Evolutionary conservation across 2,329 filamentous ascomycete genomes (phyloP).

Genomic region (Calonectria multiphialidica): DNA sequence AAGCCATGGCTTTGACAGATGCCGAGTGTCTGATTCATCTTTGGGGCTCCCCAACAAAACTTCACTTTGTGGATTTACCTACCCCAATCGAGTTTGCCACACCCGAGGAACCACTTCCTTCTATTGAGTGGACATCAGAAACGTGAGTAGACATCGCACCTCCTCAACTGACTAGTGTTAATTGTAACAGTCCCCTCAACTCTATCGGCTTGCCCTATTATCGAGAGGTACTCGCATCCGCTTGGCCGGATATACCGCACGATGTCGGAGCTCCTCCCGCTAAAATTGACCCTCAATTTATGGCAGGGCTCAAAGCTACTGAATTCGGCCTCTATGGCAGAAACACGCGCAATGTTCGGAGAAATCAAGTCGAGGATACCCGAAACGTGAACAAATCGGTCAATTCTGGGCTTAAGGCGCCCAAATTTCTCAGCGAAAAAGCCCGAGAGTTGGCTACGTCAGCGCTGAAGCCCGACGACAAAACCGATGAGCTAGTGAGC

Average conservation of each 20-base stretch:
- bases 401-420: conserved; percentile 75
- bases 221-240: conserved; percentile 86
- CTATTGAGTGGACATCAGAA: conserved; percentile 78
- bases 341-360: conserved; percentile 77
- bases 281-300: conserved; percentile 78
- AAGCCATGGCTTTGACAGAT: conserved; percentile 86
- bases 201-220: conserved; percentile 94
- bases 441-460: conserved; percentile 75
- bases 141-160: conserved; percentile 64
- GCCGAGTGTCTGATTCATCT: conserved; percentile 83
- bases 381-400: conserved; percentile 71
- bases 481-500: conserved; percentile 70
- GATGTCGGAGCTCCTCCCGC: conserved; percentile 87
- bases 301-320: conserved; percentile 75
- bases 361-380: conserved; percentile 88
- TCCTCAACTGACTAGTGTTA: conserved; percentile 9
- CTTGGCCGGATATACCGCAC: conserved; percentile 89
- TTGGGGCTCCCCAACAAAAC: conserved; percentile 88
- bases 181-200: conserved; percentile 75
- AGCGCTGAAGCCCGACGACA: conserved; percentile 55
- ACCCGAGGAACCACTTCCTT: conserved; percentile 66
- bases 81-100: conserved; percentile 84
- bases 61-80: conserved; percentile 87
- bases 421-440: conserved; percentile 96
- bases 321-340: conserved; percentile 85